Base-by-base conservation (phyloP, 169 alveolate species). In the Plasmodium gallinaceum region DNA sequence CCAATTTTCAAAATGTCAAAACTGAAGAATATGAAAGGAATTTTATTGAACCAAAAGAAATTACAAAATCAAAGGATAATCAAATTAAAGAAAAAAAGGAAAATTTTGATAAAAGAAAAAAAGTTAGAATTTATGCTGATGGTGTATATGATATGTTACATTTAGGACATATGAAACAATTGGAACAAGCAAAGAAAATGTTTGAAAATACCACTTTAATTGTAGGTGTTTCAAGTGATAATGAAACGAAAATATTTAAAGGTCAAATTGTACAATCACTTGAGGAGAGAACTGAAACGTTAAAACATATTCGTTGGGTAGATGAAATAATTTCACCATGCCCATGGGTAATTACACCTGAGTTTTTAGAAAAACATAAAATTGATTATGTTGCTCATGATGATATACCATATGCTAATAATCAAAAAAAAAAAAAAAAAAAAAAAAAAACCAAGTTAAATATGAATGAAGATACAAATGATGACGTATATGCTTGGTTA, bases 141-240 rank as follows among this genome's bases (percentile, higher is more conserved):
- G 99, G 99, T 0, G 99, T 98, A 42, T 98, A 97, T 90, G 99
- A 98, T 88, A 95, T 98, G 95, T 95, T 98, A 62, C 99, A 98
- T 88, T 91, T 97, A 72, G 99, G 99, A 6, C 99, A 98, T 88
- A 98, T 97, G 87, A 94, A 98, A 71, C 98, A 97, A 52, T 90
- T 98, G 16, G 99, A 98, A 71, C 99, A 98, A 89, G 98, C 98
- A 51, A 98, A 98, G 92, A 97, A 97, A 87, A 90, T 96, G 92
- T 97, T 96, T 94, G 94, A 94, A 37, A 94, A 97, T 72, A 97
- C 97, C 0, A 94, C 95, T 88, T 94, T 98, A 61, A 96, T 98
- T 4, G 99, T 98, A 22, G 99, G 99, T 4, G 99, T 98, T 9
- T 94, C 98, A 48, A 93, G 98, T 5, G 99, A 98, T 74, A 98